Evolutionary conservation across 1,284 basidiomycete genomes (phyloP).

Genomic region (Stygiomarasmius scandens): DNA sequence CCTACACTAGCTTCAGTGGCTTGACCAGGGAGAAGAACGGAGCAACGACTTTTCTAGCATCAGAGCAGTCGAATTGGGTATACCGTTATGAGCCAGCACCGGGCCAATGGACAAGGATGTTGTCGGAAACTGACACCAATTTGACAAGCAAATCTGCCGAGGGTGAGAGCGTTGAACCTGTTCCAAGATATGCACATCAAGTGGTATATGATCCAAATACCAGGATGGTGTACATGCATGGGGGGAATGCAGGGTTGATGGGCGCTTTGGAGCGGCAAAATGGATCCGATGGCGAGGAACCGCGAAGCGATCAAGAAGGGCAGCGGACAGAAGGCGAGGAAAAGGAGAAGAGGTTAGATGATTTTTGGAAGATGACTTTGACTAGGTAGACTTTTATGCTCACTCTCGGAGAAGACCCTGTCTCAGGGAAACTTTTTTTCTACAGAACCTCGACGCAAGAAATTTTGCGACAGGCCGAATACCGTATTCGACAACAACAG

Average conservation of each 20-base stretch:
- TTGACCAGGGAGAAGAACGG: constrained; percentile 48
- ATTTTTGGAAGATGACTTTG: constrained; percentile 76
- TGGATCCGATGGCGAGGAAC: constrained; percentile 21
- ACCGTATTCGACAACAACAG: constrained; percentile 70
- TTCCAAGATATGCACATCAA: constrained; percentile 63
- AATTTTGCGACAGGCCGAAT: constrained; percentile 61
- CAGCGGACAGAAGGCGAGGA: constrained; percentile 19
- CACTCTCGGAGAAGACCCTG: background rate
- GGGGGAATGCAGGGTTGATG: constrained; percentile 62
- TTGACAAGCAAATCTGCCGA: background rate
- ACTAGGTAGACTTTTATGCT: constrained; percentile 47
- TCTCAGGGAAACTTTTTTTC: constrained; percentile 5
- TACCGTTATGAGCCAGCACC: constrained; percentile 61
- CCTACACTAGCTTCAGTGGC: constrained; percentile 56
- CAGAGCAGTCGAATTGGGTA: constrained; percentile 61
- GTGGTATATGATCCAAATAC: constrained; percentile 67
- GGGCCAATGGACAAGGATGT: constrained; percentile 65
- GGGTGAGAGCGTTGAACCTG: background rate
- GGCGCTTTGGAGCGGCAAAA: constrained; percentile 19
- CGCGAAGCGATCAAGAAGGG: constrained; percentile 18
- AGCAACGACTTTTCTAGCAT: constrained; percentile 46
- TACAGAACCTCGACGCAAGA: constrained; percentile 59
- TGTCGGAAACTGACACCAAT: constrained; percentile 25
- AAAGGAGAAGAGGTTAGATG: constrained; percentile 60
- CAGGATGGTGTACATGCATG: constrained; percentile 66